A percentile compares a stretch with the other conserved stretches of the same genome.
These are phyloP conservation scores for Pterulicium gracile DNA, from an alignment of 1,284 basidiomycete genomes.

Conservation along the genomic window DNA sequence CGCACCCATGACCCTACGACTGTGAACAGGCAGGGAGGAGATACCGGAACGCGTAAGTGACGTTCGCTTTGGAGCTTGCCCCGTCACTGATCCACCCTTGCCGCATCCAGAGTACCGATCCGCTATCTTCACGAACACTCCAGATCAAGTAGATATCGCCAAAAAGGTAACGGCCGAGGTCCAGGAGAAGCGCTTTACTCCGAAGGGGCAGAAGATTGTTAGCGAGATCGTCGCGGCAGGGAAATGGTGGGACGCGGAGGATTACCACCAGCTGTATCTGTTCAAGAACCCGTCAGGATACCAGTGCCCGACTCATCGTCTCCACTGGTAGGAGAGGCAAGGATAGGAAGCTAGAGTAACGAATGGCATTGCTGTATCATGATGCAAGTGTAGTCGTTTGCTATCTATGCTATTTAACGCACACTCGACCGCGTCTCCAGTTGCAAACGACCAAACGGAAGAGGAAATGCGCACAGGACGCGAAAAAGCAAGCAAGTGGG, in stretches of 20 bases:
- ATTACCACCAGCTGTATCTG: constrained; percentile 81
- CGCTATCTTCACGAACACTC: constrained; percentile 77
- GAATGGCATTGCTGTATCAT: too few relatives aligned
- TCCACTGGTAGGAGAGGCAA: constrained; percentile 34
- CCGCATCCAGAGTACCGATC: constrained; percentile 78
- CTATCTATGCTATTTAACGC: too few relatives aligned
- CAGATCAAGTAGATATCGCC: constrained; percentile 70
- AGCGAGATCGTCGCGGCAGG: constrained; percentile 62
- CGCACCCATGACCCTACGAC: constrained; percentile 93
- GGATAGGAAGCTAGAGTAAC: too few relatives aligned
- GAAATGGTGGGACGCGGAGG: constrained; percentile 76
- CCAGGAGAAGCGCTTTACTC: constrained; percentile 75
- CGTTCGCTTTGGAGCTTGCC: too few relatives aligned
- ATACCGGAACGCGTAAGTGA: constrained; percentile 66
- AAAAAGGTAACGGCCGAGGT: constrained; percentile 77
- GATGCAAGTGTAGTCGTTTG: too few relatives aligned
- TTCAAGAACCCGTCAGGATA: constrained; percentile 46
- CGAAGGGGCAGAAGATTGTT: constrained; percentile 66
- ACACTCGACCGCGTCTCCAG: too few relatives aligned
- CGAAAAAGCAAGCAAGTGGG: too few relatives aligned
- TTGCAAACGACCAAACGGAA: too few relatives aligned
- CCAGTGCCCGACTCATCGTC: constrained; percentile 35
- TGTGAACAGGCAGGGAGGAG: constrained; percentile 66
- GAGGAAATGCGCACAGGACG: too few relatives aligned
- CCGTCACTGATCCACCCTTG: too few relatives aligned